Base-by-base conservation (phyloP, 1,284 basidiomycete genomes). In the Entoloma clypeatum region DNA sequence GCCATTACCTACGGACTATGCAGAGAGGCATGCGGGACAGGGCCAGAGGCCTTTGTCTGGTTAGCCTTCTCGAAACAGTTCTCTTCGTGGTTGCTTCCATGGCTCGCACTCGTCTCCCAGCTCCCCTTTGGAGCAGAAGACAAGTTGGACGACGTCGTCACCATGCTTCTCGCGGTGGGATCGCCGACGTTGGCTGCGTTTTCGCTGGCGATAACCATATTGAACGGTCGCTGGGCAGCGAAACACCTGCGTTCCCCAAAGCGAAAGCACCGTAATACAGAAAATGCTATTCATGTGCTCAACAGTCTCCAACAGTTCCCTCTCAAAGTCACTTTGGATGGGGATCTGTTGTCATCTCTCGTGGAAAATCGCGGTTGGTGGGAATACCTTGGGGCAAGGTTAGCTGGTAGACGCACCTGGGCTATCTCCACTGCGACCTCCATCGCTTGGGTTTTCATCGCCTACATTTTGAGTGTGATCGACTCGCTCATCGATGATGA, bases 1-100 rank as follows among this genome's bases (percentile, higher is more conserved):
- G 54, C 53, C 2, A 51, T 65, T 4, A 59, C 61, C 1, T 65
- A 62, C 23, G 8, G 45, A 2, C 48, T 58, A 2, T 72, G 69
- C 39, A 9, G 42, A 9, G 3, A 21, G 0, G 45, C 51, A 4
- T 71, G 69, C 39, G 66, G 66, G 5, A 1, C 14, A 0, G 56
- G 46, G 0, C 47, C 53, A 4, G 60, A 61, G 34, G 29, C 58
- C 5, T 70, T 69, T 45, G 23, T 45, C 4, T 71, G 67, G 71
- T 43, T 45, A 0, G 36, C 46, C 5, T 72, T 73, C 43, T 63
- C 66, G 0, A 62, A 67, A 39, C 58, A 69, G 27, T 68, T 65
- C 48, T 56, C 62, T 8, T 55, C 63, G 0, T 72, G 71, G 70
- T 56, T 72, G 2, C 45, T 73, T 0, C 71, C 70, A 10, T 72